Conservation (phyloP, 331 rosid genomes). For the Acacia concinna region DNA sequence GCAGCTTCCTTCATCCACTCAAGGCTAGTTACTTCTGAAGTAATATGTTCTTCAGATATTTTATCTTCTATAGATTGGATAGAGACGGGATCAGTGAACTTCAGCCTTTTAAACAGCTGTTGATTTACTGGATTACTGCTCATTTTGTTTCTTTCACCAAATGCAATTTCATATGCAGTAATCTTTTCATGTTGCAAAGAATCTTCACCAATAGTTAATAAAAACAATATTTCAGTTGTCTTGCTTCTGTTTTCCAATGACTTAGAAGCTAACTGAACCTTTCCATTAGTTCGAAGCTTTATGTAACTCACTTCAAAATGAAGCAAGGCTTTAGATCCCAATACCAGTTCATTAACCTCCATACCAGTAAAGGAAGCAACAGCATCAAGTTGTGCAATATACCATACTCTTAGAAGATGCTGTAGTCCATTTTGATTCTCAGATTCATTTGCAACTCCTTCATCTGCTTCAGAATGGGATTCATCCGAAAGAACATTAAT, state of each 20-base stretch:
- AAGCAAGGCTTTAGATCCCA: conserved; percentile 69
- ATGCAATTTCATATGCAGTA: conserved; percentile 57
- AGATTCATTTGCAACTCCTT: conserved; percentile 43
- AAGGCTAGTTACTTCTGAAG: conserved; percentile 66
- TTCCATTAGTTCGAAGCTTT: conserved; percentile 45
- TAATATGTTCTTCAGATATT: conserved; percentile 37
- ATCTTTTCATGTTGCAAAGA: conserved; percentile 43
- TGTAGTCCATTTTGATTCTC: conserved; percentile 53
- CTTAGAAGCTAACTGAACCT: conserved; percentile 40
- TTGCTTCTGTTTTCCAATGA: conserved; percentile 45
- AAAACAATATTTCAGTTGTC: conserved; percentile 53
- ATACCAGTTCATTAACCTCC: conserved; percentile 58
- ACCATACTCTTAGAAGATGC: conserved; percentile 68
- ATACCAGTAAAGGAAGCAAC: conserved; percentile 57
- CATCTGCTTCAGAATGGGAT: conserved; percentile 48
- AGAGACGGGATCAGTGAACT: conserved; percentile 63
- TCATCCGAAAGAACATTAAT: conserved; percentile 53
- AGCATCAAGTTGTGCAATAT: conserved; percentile 67
- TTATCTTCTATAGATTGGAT: conserved; percentile 55
- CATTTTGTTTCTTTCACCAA: conserved; percentile 46
- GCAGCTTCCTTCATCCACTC: conserved; percentile 74
- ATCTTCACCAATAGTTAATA: conserved; percentile 57
- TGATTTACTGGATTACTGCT: conserved; percentile 39
- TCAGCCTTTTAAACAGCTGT: conserved; percentile 51
- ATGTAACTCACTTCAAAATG: conserved; percentile 59